Conservation (phyloP, 2,329 filamentous ascomycete genomes). For the Fusarium mundagurra region DNA sequence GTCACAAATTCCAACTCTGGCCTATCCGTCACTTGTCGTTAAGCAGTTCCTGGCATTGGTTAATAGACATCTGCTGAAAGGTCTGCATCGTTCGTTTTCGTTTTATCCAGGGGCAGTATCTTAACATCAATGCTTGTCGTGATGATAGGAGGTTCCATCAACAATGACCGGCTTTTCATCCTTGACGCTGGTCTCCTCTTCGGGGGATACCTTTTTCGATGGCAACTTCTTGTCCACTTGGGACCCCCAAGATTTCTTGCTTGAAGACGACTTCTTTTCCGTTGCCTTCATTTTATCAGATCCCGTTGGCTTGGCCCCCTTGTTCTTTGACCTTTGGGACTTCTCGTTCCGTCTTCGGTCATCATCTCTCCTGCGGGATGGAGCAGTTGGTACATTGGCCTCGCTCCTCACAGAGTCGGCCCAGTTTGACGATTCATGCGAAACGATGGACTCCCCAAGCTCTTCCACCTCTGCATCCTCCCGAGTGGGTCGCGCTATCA, state of each 20-base stretch:
- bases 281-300: slow-evolving; percentile 17
- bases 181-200: slow-evolving; percentile 16
- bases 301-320: slow-evolving; percentile 12
- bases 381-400: slow-evolving; percentile 1
- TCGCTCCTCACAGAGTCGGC: neutral
- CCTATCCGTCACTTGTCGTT: neutral
- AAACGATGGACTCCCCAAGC: neutral
- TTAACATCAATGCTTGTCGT: slow-evolving; percentile 2
- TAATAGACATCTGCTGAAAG: neutral
- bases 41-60: neutral
- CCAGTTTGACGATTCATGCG: neutral
- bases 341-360: slow-evolving; percentile 5
- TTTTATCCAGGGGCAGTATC: neutral
- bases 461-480: slow-evolving; percentile 29
- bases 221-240: slow-evolving; percentile 24
- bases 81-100: neutral
- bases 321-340: slow-evolving; percentile 25
- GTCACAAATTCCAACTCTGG: neutral
- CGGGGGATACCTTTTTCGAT: slow-evolving; percentile 4
- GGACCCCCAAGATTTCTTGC: slow-evolving; percentile 9
- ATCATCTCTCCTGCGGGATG: slow-evolving; percentile 11
- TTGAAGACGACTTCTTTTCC: slow-evolving; percentile 19
- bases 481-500: slow-evolving; percentile 36
- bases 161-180: slow-evolving; percentile 26
- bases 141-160: slow-evolving; percentile 31